Evolutionary conservation across 768 basidiomycete genomes (phyloP), one percentile per base, ranked within the genome.

Genomic region (Kwoniella dejecticola): DNA sequence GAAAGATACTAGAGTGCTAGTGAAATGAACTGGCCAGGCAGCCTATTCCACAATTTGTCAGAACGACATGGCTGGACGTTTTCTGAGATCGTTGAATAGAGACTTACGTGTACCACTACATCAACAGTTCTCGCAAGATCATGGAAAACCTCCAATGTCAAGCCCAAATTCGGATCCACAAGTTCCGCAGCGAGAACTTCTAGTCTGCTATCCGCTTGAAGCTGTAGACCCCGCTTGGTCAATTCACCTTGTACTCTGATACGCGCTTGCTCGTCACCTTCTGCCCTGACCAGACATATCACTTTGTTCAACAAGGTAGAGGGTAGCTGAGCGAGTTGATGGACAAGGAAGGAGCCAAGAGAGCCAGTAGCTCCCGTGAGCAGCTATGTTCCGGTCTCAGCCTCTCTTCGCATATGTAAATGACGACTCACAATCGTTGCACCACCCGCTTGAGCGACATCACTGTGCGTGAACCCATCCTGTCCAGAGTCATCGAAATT

Each of bases 361-460:
- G 77, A 75, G 11, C 78, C 78, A 26, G 78, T 79, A 4, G 61
- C 75, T 6, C 78, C 78, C 0, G 78, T 79, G 13, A 79, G 54
- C 13, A 79, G 19, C 75, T 79, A 49, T 7, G 15, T 7, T 7
- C 15, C 7, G 33, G 7, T 7, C 7, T 36, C 33, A 36, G 15
- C 33, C 33, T 36, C 33, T 7, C 15, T 36, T 36, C 33, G 7
- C 33, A 7, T 5, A 42, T 7, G 8, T 6, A 13, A 42, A 8
- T 42, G 41, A 13, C 10, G 6, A 61, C 71, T 57, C 46, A 67
- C 70, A 4, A 64, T 47, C 13, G 58, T 66, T 41, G 49, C 47
- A 3, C 57, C 62, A 1, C 15, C n/a, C n/a, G n/a, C n/a, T n/a
- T n/a, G n/a, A n/a, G n/a, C n/a, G n/a, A n/a, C n/a, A n/a, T n/a